Percentiles rank a stretch among this genome's conserved stretches.
phyloP scores from a whole-genome alignment of 768 basidiomycete genomes.

The Podaxis carcinomalis region DNA sequence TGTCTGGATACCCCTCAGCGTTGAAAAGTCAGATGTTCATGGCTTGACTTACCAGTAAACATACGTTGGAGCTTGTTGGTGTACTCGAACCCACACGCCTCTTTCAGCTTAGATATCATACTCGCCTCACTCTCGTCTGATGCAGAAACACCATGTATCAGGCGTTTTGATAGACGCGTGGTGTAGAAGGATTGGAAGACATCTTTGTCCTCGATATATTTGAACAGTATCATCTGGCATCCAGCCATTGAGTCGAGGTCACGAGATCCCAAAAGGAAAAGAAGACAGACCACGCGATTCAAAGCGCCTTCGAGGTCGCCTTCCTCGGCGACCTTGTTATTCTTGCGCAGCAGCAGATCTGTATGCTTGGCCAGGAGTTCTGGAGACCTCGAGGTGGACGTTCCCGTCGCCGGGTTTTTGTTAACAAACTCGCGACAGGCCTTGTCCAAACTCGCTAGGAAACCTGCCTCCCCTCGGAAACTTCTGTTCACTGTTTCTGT shows the following conservation, averaged over 20 bases:
- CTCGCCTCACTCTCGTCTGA: slow-evolving; percentile 96
- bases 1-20: slow-evolving; percentile 48
- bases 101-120: slow-evolving; percentile 98
- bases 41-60: slow-evolving; percentile 72
- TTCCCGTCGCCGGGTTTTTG: slow-evolving; percentile 83
- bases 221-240: slow-evolving; percentile 91
- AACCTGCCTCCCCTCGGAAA: slow-evolving; percentile 90
- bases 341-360: slow-evolving; percentile 86
- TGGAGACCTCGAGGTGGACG: slow-evolving; percentile 84
- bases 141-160: slow-evolving; percentile 86
- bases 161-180: slow-evolving; percentile 87
- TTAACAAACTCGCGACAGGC: slow-evolving; percentile 97
- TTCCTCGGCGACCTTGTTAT: slow-evolving; percentile 92
- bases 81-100: slow-evolving; percentile 95
- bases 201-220: slow-evolving; percentile 98
- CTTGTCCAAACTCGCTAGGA: slow-evolving; percentile 90
- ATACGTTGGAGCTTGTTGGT: slow-evolving; percentile 94
- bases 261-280: slow-evolving; percentile 20
- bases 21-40: neutral
- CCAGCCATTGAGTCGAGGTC: slow-evolving; percentile 21
- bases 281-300: slow-evolving; percentile 73
- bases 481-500: slow-evolving; percentile 82
- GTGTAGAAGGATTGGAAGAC: slow-evolving; percentile 98
- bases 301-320: slow-evolving; percentile 86
- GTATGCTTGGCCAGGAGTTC: slow-evolving; percentile 91